A percentile compares a stretch with the other conserved stretches of the same genome.
Conservation (phyloP, 768 basidiomycete species). For the Epithele typhae region DNA sequence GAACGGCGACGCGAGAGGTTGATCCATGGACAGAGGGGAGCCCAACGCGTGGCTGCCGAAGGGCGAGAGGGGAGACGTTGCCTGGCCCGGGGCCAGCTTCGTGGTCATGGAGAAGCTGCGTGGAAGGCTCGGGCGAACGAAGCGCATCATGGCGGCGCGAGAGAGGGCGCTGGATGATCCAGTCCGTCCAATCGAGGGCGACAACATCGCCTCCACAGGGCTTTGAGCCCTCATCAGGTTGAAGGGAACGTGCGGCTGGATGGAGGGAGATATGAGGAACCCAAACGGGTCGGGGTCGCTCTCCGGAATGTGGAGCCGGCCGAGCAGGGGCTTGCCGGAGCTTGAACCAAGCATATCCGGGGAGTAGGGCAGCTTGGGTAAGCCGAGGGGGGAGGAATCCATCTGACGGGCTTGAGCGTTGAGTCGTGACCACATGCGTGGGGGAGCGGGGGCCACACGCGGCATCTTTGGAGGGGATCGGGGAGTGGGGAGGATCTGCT, state of each 20-base stretch:
- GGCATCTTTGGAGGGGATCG: constrained; percentile 10
- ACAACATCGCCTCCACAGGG: not conserved
- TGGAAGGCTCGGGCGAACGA: not conserved
- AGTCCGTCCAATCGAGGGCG: constrained; percentile 1
- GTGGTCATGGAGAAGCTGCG: constrained; percentile 2
- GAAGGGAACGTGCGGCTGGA: constrained; percentile 1
- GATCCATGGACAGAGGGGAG: not conserved
- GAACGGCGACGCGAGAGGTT: constrained; percentile 10
- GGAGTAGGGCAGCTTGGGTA: constrained; percentile 1
- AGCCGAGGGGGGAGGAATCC: constrained; percentile 2
- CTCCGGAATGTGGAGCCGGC: constrained; percentile 6
- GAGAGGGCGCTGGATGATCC: constrained; percentile 2
- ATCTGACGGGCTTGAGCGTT: constrained; percentile 5
- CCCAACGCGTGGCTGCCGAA: not conserved
- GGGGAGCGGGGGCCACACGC: constrained; percentile 2
- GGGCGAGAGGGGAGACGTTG: not conserved
- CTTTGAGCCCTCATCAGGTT: not conserved
- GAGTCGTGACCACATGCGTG: constrained; percentile 7
- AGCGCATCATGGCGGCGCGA: constrained; percentile 6
- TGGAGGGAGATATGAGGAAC: not conserved
- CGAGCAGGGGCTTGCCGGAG: not conserved
- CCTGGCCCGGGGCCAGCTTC: not conserved
- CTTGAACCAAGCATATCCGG: constrained; percentile 4
- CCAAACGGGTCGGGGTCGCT: not conserved
- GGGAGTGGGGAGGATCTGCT: constrained; percentile 12